These are phyloP conservation scores for Dichomitus squalens DNA, from an alignment of 1,284 basidiomycete genomes.

Conservation along the genomic window DNA sequence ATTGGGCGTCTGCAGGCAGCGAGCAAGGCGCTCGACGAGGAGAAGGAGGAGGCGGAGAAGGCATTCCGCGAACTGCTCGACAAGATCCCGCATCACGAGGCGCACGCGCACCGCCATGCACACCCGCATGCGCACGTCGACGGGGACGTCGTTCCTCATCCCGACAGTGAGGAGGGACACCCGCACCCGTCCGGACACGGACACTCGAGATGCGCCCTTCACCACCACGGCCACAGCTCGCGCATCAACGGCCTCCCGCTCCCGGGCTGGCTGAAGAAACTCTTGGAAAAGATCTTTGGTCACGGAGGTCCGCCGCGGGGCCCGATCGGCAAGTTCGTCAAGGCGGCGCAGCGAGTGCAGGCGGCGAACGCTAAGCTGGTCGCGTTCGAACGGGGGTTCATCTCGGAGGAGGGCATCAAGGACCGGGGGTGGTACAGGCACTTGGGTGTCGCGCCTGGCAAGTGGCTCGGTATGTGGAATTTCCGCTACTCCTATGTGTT, in stretches of 20 bases:
- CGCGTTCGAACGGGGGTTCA: constrained; percentile 84
- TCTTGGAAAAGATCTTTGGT: constrained; percentile 20
- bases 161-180: background rate
- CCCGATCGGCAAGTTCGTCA: constrained; percentile 42
- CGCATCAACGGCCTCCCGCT: constrained; percentile 2
- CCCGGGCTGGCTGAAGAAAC: constrained; percentile 25
- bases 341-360: constrained; percentile 64
- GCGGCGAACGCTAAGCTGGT: constrained; percentile 73
- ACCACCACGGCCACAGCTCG: background rate
- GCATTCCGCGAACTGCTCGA: constrained; percentile 35
- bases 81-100: constrained; percentile 29
- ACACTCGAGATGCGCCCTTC: background rate
- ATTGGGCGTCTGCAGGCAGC: constrained; percentile 53
- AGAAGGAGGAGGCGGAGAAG: constrained; percentile 45
- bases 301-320: constrained; percentile 14
- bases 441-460: constrained; percentile 87
- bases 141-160: background rate
- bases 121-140: background rate
- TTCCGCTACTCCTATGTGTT: background rate
- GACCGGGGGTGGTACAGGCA: constrained; percentile 87
- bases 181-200: background rate
- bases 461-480: constrained; percentile 72
- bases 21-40: constrained; percentile 55
- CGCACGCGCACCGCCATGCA: background rate
- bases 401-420: constrained; percentile 77